phyloP scores from a whole-genome alignment of 2,329 filamentous ascomycete species.

The Pseudogymnoascus sp. region DNA sequence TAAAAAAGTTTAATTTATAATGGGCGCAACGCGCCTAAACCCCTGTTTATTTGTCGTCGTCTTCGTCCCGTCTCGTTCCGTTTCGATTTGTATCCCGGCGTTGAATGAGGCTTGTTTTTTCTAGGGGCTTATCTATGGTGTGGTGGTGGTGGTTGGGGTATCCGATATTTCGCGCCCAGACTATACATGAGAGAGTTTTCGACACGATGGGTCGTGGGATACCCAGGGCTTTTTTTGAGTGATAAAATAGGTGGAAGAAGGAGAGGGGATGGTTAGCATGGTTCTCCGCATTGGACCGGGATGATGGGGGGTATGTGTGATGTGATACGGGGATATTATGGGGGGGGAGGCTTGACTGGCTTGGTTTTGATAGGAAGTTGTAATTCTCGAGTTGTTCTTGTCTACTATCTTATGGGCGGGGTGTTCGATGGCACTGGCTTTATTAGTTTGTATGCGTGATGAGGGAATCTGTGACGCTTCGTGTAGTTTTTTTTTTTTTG shows the following conservation, averaged over 20 bases:
- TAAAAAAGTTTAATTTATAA: slow-evolving; percentile 3
- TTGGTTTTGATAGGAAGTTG: background rate
- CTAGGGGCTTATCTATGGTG: background rate
- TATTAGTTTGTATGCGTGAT: background rate
- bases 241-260: background rate
- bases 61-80: background rate
- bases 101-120: slow-evolving; percentile 5
- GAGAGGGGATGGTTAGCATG: background rate
- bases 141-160: background rate
- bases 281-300: background rate
- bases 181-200: background rate
- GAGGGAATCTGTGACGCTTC: background rate
- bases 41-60: slow-evolving; percentile 1
- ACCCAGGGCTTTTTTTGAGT: background rate
- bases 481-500: background rate
- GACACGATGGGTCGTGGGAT: background rate
- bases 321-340: background rate
- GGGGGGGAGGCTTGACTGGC: background rate
- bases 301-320: background rate
- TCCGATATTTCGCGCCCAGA: background rate
- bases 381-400: slow-evolving; percentile 7
- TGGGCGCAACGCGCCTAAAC: background rate
- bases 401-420: slow-evolving; percentile 2
- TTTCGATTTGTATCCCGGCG: background rate
- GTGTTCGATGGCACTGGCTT: background rate